A percentile compares a stretch with the other conserved stretches of the same genome.
Evolutionary conservation across 2,329 filamentous ascomycete species (phyloP).

Genomic region (Cladophialophora immunda): DNA sequence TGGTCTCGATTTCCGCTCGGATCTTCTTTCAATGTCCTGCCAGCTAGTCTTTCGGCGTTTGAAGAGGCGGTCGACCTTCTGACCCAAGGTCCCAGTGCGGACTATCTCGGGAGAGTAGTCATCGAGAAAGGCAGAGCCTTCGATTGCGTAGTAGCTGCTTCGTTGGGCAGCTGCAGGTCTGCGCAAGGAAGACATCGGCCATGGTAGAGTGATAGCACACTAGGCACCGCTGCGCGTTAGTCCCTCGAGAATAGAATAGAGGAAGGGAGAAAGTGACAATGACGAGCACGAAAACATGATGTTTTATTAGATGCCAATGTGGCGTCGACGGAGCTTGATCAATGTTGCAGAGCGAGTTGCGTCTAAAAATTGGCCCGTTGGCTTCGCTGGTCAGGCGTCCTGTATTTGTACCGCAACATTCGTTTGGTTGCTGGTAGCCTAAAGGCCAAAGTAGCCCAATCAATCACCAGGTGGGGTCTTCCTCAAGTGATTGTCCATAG

Average conservation of each 20-base stretch:
- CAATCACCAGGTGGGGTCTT: neutral
- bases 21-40: constrained; percentile 9
- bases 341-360: neutral
- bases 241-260: neutral
- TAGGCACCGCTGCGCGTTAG: neutral
- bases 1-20: constrained; percentile 9
- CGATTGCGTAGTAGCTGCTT: constrained; percentile 15
- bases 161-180: constrained; percentile 2
- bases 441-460: neutral
- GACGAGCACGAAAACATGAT: neutral
- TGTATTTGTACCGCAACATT: neutral
- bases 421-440: neutral
- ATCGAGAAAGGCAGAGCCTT: constrained; percentile 21
- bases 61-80: constrained; percentile 17
- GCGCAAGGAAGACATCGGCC: constrained; percentile 20
- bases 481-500: neutral
- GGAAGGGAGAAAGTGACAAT: neutral
- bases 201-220: constrained; percentile 2
- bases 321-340: neutral
- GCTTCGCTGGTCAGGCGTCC: neutral
- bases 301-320: neutral
- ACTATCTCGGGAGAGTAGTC: constrained; percentile 26
- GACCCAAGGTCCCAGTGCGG: neutral
- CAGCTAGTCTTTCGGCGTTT: constrained; percentile 19
- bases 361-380: neutral